Percentiles rank a stretch among this genome's conserved stretches.
phyloP scores from a whole-genome alignment of 352 stramenopile species.

The Aphanomyces cochlioides region DNA sequence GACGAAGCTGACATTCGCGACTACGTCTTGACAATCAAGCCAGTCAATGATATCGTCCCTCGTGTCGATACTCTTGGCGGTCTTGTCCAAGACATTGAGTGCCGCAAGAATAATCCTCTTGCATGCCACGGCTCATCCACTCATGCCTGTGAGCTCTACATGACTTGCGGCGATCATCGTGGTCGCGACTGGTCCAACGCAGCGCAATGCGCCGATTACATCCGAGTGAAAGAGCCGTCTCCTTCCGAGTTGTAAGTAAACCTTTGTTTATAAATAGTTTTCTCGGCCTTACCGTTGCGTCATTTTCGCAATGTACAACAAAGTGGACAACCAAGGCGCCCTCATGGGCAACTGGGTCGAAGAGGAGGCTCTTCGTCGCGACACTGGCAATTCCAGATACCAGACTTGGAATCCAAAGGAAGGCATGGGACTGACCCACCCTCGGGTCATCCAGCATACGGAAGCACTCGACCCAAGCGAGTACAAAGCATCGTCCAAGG shows the following conservation, averaged over 20 bases:
- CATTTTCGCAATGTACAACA: constrained; percentile 55
- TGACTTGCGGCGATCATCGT: constrained; percentile 71
- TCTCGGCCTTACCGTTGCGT: neutral
- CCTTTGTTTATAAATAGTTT: constrained; percentile 4
- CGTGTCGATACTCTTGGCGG: constrained; percentile 75
- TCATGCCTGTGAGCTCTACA: constrained; percentile 81
- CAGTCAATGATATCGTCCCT: constrained; percentile 68
- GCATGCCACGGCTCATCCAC: constrained; percentile 81
- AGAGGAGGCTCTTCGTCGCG: constrained; percentile 58
- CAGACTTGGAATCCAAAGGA: constrained; percentile 23
- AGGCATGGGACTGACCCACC: constrained; percentile 27
- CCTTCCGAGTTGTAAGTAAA: neutral
- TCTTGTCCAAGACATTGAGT: constrained; percentile 88
- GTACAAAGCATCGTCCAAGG: constrained; percentile 13
- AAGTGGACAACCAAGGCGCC: constrained; percentile 69
- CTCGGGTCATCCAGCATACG: constrained; percentile 19
- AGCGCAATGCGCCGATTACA: neutral
- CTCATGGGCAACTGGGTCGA: constrained; percentile 85
- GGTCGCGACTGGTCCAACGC: constrained; percentile 56
- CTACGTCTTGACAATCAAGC: constrained; percentile 85
- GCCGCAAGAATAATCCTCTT: constrained; percentile 66
- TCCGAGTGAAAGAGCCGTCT: neutral
- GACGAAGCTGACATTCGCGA: constrained; percentile 68
- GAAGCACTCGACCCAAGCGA: constrained; percentile 15
- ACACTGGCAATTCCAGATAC: constrained; percentile 54